These are phyloP conservation scores for Datura wrightii DNA, from an alignment of 257 asterid species.

Conservation along the genomic window DNA sequence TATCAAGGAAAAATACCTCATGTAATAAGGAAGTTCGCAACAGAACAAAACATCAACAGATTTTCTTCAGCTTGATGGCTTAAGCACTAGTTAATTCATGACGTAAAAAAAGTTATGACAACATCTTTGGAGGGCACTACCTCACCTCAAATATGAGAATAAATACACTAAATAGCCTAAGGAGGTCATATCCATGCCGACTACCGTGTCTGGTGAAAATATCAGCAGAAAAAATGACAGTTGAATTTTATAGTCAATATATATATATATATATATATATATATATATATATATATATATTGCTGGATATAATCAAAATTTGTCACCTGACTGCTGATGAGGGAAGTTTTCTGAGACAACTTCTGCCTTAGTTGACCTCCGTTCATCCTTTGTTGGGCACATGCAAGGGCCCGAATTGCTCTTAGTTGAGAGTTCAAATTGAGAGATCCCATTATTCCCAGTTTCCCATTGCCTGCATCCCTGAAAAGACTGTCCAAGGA, in stretches of 20 bases:
- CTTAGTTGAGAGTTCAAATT: constrained; percentile 72
- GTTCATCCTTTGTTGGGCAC: constrained; percentile 67
- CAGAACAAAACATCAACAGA: background rate
- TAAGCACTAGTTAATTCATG: background rate
- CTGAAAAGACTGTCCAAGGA: constrained; percentile 73
- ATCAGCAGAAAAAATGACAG: background rate
- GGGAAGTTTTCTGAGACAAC: constrained; percentile 67
- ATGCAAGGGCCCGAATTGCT: constrained; percentile 58
- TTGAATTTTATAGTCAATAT: background rate
- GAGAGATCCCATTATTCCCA: constrained; percentile 68
- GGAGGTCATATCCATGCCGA: background rate
- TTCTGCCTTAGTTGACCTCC: constrained; percentile 69
- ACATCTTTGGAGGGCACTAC: background rate
- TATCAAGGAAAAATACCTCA: constrained; percentile 8
- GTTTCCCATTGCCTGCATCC: constrained; percentile 76
- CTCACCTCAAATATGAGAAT: constrained; percentile 12
- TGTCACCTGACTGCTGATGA: constrained; percentile 66
- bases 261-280: background rate
- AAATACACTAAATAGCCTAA: constrained; percentile 4
- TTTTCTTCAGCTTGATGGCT: constrained; percentile 17
- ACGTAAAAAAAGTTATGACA: constrained; percentile 6
- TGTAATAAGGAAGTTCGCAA: background rate
- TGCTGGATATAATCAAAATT: background rate
- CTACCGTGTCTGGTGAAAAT: background rate
- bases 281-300: background rate